A percentile compares a stretch with the other conserved stretches of the same genome.
phyloP scores from a whole-genome alignment of 2,329 filamentous ascomycete genomes.

The Aspergillus sp. region DNA sequence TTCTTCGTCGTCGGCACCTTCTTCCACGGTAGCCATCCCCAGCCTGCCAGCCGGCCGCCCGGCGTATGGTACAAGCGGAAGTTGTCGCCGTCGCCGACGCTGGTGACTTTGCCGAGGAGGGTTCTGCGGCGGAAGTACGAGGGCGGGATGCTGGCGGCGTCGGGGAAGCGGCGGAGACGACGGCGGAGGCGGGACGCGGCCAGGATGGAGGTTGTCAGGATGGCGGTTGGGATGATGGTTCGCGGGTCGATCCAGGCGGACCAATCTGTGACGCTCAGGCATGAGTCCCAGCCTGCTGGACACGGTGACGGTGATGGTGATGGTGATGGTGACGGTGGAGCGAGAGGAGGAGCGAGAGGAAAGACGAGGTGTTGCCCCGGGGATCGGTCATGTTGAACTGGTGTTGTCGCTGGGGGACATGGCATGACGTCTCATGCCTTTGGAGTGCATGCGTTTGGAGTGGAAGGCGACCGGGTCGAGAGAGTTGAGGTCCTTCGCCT shows the following conservation, averaged over 20 bases:
- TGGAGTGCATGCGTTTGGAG: too few relatives aligned
- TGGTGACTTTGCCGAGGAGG: conserved; percentile 77
- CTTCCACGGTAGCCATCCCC: conserved; percentile 76
- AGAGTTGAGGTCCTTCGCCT: neutral
- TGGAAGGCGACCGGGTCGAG: neutral
- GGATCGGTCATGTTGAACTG: conserved; percentile 13
- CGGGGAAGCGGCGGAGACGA: conserved; percentile 68
- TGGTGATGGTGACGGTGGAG: conserved; percentile 6
- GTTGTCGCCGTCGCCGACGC: conserved; percentile 92
- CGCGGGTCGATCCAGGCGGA: conserved; percentile 26
- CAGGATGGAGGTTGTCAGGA: conserved; percentile 32
- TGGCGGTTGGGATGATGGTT: conserved; percentile 28
- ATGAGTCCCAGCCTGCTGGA: conserved; percentile 32
- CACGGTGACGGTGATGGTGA: conserved; percentile 16
- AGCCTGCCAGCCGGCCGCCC: conserved; percentile 75
- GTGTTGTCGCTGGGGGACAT: conserved; percentile 33
- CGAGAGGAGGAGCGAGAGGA: neutral
- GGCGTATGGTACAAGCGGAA: conserved; percentile 93
- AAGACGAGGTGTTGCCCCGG: neutral
- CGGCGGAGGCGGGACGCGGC: conserved; percentile 27
- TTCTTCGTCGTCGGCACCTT: conserved; percentile 60
- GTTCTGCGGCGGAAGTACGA: conserved; percentile 64
- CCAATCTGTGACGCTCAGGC: conserved; percentile 35
- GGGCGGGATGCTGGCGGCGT: conserved; percentile 63
- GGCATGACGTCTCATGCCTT: conserved; percentile 34